Percentiles rank a stretch among this genome's conserved stretches.
Conservation (phyloP, 129 eudicot genomes). For the Flaveria trinervia region DNA sequence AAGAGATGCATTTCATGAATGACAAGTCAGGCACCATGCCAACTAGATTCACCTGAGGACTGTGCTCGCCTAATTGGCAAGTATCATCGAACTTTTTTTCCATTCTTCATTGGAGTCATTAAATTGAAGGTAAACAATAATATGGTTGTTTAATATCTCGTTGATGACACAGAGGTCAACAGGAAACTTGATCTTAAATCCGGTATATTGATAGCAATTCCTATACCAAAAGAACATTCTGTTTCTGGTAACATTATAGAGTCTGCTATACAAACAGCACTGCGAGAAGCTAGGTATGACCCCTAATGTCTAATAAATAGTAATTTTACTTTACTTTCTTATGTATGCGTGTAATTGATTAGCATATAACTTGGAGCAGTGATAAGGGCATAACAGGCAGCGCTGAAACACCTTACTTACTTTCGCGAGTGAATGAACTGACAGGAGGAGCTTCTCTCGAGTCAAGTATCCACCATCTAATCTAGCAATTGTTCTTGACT, state of each 20-base stretch:
- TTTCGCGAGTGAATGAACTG: slow-evolving; percentile 80
- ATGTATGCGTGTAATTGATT: neutral
- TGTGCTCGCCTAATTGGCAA: slow-evolving; percentile 92
- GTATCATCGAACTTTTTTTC: slow-evolving; percentile 10
- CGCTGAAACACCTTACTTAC: slow-evolving; percentile 92
- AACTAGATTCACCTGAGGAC: slow-evolving; percentile 80
- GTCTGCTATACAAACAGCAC: slow-evolving; percentile 90
- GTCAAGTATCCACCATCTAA: slow-evolving; percentile 78
- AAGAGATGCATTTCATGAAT: slow-evolving; percentile 14
- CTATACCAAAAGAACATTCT: slow-evolving; percentile 84
- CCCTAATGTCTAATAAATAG: neutral
- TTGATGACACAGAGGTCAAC: slow-evolving; percentile 62
- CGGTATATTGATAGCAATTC: slow-evolving; percentile 85
- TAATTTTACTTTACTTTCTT: neutral
- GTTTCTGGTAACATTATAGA: slow-evolving; percentile 86
- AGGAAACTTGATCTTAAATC: slow-evolving; percentile 59
- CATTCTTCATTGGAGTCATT: neutral
- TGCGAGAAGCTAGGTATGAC: slow-evolving; percentile 76
- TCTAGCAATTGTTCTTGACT: neutral
- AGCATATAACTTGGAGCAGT: slow-evolving; percentile 38
- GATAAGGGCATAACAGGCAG: slow-evolving; percentile 83
- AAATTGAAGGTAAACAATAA: neutral
- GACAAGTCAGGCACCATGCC: slow-evolving; percentile 66
- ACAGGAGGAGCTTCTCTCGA: slow-evolving; percentile 96
- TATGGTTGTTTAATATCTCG: slow-evolving; percentile 13